phyloP scores from a whole-genome alignment of 768 basidiomycete species.

The Collybiopsis confluens region DNA sequence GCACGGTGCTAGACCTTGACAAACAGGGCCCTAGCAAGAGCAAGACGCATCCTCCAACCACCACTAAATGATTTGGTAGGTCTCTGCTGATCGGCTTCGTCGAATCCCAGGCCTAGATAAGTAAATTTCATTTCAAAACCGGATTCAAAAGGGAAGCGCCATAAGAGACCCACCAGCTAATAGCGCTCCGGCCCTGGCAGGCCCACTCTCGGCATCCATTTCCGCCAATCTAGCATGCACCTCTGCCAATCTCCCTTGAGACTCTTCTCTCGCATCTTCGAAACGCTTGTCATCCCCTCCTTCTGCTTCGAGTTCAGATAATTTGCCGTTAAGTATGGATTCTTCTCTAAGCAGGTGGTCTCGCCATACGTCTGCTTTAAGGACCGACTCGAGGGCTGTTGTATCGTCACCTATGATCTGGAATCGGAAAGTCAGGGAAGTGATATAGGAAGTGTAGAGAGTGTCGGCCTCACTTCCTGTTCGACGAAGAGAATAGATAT shows the following conservation, averaged over 20 bases:
- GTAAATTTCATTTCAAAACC: no score
- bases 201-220: slow-evolving; percentile 97
- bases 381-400: slow-evolving; percentile 84
- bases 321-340: slow-evolving; percentile 61
- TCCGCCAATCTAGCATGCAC: slow-evolving; percentile 90
- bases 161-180: slow-evolving; percentile 60
- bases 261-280: slow-evolving; percentile 83
- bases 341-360: slow-evolving; percentile 90
- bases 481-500: slow-evolving; percentile 98
- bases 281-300: slow-evolving; percentile 77
- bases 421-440: not conserved
- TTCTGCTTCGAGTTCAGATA: slow-evolving; percentile 68
- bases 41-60: slow-evolving; percentile 99
- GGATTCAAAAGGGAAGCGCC: no score
- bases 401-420: slow-evolving; percentile 95
- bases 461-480: slow-evolving; percentile 66
- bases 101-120: slow-evolving; percentile 79
- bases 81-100: slow-evolving; percentile 78
- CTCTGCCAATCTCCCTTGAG: slow-evolving; percentile 76
- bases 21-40: slow-evolving; percentile 91
- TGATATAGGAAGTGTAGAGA: not conserved
- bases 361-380: slow-evolving; percentile 99
- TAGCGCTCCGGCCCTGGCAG: slow-evolving; percentile 86
- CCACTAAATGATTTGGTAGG: slow-evolving; percentile 88
- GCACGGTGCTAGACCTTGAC: slow-evolving; percentile 61